Evolutionary conservation across 805 yeast genomes (phyloP), one percentile per base, ranked within the genome.

Genomic region (Wickerhamomyces sydowiorum): DNA sequence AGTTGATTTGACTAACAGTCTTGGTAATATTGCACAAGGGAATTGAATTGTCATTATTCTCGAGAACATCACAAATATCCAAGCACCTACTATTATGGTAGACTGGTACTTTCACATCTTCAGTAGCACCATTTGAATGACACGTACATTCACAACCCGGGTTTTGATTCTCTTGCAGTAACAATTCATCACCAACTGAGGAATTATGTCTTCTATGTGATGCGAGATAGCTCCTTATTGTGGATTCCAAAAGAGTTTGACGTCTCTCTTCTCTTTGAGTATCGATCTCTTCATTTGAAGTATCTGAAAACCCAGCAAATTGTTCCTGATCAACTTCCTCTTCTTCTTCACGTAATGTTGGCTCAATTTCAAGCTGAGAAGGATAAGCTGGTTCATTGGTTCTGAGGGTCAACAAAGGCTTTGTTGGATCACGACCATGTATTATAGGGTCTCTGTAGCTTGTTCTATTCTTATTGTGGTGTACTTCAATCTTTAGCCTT

Each of bases 381-480:
- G 17, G 17, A 7, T 9, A 4, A 12, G 13, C 20, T 32, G 35
- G 35, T 7, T 18, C 67, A 36, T 51, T 53, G 0, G 69, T 61
- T 42, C 78, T 52, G 48, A 72, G 61, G 5, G 75, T 60, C 27
- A 66, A 39, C 23, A 72, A 54, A 13, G 54, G 60, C 40, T 59
- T 61, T 43, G 65, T 54, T 17, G 57, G 50, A 40, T 64, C 58
- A 44, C 58, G 62, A 5, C 64, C 50, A 13, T 67, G 68, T 21
- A 70, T 62, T 6, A 71, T 64, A 17, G 68, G 51, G 2, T 68
- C 68, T 44, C 64, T 65, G 30, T 54, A 54, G 27, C 60, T 54
- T 32, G 62, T 60, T 52, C 65, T 66, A 53, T 72, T 70, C 52
- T 61, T 67, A 33, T 57, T 56, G 40, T 64, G 68, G 19, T 60